These are phyloP conservation scores for Backusella sp. DNA, from an alignment of 192 early-diverging fungal genomes.

Conservation along the genomic window DNA sequence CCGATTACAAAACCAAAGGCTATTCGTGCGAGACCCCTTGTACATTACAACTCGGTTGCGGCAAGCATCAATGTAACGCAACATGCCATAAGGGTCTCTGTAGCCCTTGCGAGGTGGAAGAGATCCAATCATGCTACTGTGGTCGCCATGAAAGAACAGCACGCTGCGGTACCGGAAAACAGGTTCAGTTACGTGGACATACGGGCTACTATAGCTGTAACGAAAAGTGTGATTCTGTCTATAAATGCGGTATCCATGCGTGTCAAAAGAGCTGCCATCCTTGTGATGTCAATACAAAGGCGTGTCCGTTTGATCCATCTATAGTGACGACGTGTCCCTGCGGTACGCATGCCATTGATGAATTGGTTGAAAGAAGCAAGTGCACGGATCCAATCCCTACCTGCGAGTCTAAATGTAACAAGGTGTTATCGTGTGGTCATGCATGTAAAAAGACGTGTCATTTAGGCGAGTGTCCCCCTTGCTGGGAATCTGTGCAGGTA, in stretches of 20 bases:
- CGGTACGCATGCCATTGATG: slow-evolving; percentile 38
- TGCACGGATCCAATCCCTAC: slow-evolving; percentile 57
- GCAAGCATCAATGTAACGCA: slow-evolving; percentile 60
- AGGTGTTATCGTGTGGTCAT: slow-evolving; percentile 61
- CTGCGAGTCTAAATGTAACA: slow-evolving; percentile 61
- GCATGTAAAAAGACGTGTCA: slow-evolving; percentile 59
- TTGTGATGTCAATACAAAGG: slow-evolving; percentile 24
- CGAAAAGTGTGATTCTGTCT: slow-evolving; percentile 30
- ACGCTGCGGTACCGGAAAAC: slow-evolving; percentile 58
- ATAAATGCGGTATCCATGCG: slow-evolving; percentile 49
- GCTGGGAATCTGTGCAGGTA: slow-evolving; percentile 46
- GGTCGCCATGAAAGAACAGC: slow-evolving; percentile 54
- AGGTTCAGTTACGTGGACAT: slow-evolving; percentile 31
- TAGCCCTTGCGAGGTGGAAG: slow-evolving; percentile 51
- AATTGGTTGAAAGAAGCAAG: slow-evolving; percentile 29
- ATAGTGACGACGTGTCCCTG: slow-evolving; percentile 50
- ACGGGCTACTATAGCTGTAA: slow-evolving; percentile 53
- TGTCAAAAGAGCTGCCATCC: slow-evolving; percentile 57
- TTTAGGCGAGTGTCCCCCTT: slow-evolving; percentile 62
- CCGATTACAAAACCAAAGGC: slow-evolving; percentile 59
- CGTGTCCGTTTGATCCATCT: slow-evolving; percentile 53
- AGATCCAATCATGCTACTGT: slow-evolving; percentile 68
- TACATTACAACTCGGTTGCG: slow-evolving; percentile 65
- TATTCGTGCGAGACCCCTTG: slow-evolving; percentile 70
- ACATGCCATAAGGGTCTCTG: slow-evolving; percentile 74